phyloP scores from a whole-genome alignment of 352 stramenopile species.

The Aphanomyces invadans region DNA sequence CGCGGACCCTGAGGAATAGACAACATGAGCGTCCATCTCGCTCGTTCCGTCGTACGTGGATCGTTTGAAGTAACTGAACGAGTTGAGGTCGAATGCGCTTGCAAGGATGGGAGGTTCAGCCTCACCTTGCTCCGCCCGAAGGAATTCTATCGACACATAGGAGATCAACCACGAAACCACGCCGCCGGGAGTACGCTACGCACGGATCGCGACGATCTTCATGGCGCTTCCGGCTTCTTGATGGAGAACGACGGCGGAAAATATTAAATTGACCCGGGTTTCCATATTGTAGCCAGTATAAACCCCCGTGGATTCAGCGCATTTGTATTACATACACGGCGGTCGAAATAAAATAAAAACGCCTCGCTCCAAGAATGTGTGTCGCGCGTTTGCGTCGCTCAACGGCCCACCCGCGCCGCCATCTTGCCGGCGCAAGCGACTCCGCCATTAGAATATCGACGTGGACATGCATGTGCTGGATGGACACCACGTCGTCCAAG shows the following conservation, averaged over 20 bases:
- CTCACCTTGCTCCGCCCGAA: conserved; percentile 66
- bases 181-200: no score
- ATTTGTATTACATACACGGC: conserved; percentile 6
- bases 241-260: background rate
- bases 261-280: conserved; percentile 22
- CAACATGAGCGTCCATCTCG: no score
- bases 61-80: conserved; percentile 82
- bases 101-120: conserved; percentile 56
- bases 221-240: no score
- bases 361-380: background rate
- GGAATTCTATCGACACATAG: conserved; percentile 39
- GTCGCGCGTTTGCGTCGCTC: no score
- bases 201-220: conserved; percentile 83
- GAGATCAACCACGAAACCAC: conserved; percentile 9
- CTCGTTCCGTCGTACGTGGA: conserved; percentile 50
- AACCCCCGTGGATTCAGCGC: background rate
- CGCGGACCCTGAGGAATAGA: conserved; percentile 92
- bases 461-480: no score
- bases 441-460: no score
- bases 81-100: conserved; percentile 63
- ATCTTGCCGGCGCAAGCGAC: no score
- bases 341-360: no score
- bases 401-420: background rate
- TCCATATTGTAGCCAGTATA: no score
- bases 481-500: no score